Percentiles rank a stretch among this genome's conserved stretches.
phyloP scores from a whole-genome alignment of 2,329 filamentous ascomycete species.

The Penicillium occitanis region DNA sequence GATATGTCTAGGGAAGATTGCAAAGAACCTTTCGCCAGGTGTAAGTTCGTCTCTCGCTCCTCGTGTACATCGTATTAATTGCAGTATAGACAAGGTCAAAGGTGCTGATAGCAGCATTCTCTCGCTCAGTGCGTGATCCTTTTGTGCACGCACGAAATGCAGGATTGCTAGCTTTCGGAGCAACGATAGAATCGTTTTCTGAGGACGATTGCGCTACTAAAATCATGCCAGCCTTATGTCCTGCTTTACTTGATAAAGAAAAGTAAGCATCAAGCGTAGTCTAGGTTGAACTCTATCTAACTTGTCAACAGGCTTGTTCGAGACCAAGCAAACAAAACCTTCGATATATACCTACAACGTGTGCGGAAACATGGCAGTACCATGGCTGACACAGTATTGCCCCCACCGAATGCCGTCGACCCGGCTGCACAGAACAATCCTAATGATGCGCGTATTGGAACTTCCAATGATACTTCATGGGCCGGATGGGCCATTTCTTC shows the following conservation, averaged over 20 bases:
- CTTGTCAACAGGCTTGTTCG: slow-evolving; percentile 62
- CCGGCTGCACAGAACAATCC: slow-evolving; percentile 33
- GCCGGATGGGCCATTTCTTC: slow-evolving; percentile 97
- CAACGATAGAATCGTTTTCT: slow-evolving; percentile 79
- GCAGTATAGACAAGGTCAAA: slow-evolving; percentile 69
- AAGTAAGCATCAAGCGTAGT: slow-evolving; percentile 52
- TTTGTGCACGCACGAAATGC: slow-evolving; percentile 94
- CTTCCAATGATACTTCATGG: slow-evolving; percentile 73
- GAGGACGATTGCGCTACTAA: slow-evolving; percentile 87
- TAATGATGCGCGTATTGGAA: slow-evolving; percentile 71
- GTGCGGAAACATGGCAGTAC: slow-evolving; percentile 73
- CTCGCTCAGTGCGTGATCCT: slow-evolving; percentile 82
- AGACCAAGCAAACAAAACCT: slow-evolving; percentile 84
- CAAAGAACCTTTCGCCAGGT: slow-evolving; percentile 73
- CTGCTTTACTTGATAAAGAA: slow-evolving; percentile 87
- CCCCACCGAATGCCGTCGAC: slow-evolving; percentile 59
- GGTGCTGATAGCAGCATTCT: slow-evolving; percentile 89
- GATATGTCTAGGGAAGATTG: slow-evolving; percentile 94
- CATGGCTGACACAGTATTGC: slow-evolving; percentile 78
- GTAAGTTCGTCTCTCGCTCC: slow-evolving; percentile 34
- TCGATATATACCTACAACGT: slow-evolving; percentile 80
- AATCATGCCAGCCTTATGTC: slow-evolving; percentile 80
- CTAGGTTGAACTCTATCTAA: slow-evolving; percentile 1
- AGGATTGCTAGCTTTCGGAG: slow-evolving; percentile 77
- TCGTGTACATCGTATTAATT: background rate